phyloP scores from a whole-genome alignment of 257 asterid species.

The Catharanthus roseus region DNA sequence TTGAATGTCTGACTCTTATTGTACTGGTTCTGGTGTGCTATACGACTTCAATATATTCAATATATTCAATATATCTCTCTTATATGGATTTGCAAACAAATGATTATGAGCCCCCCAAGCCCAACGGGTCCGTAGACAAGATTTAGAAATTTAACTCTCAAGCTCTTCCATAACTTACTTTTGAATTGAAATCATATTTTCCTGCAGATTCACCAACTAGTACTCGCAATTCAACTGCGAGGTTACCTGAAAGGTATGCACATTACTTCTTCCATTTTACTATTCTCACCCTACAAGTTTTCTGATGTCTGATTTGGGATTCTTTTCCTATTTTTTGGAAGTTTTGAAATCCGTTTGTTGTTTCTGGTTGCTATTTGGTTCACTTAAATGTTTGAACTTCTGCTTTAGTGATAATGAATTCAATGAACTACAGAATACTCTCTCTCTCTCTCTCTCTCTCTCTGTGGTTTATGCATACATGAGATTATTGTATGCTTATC shows the following conservation, averaged over 20 bases:
- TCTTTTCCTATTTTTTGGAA: background rate
- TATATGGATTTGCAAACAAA: background rate
- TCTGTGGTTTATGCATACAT: too few species aligned
- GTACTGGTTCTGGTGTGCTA: too few species aligned
- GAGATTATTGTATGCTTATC: background rate
- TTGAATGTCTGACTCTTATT: conserved; percentile 11
- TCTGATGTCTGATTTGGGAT: background rate
- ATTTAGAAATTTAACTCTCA: too few species aligned
- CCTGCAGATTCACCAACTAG: conserved; percentile 57
- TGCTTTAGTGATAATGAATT: background rate
- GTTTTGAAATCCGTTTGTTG: background rate
- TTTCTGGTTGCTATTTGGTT: background rate
- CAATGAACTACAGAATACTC: background rate
- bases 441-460: too few species aligned
- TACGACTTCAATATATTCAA: too few species aligned
- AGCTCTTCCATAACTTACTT: background rate
- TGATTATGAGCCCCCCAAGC: background rate
- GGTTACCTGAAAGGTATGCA: conserved; percentile 89
- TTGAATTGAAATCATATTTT: conserved; percentile 14
- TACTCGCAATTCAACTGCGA: conserved; percentile 67
- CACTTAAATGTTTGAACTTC: background rate
- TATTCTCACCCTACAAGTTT: background rate
- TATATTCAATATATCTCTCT: background rate
- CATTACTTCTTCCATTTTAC: background rate
- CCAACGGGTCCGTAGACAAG: background rate